A percentile compares a stretch with the other conserved stretches of the same genome.
phyloP scores from a whole-genome alignment of 2,329 filamentous ascomycete species.

The Zymoseptoria pseudotritici region DNA sequence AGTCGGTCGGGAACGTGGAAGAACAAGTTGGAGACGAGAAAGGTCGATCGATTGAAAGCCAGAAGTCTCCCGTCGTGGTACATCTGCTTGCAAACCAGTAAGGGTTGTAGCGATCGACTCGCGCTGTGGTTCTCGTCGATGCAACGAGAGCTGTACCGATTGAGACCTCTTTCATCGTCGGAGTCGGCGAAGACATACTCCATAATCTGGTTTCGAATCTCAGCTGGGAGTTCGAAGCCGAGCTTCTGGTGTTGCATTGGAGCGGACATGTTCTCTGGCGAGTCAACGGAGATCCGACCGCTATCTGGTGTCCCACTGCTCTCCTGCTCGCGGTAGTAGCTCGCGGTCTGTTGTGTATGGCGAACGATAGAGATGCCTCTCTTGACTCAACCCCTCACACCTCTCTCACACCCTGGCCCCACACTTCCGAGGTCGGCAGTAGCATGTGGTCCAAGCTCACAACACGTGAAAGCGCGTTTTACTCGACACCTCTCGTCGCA shows the following conservation, averaged over 20 bases:
- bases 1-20: conserved; percentile 24
- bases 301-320: not conserved
- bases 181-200: conserved; percentile 22
- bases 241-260: not conserved
- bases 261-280: not conserved
- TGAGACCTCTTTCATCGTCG: conserved; percentile 6
- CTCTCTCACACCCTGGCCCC: not conserved
- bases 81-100: conserved; percentile 34
- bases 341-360: not conserved
- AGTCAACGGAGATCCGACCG: not conserved
- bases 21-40: conserved; percentile 31
- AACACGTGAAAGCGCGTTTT: not conserved
- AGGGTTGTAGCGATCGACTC: conserved; percentile 24
- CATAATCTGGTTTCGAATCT: conserved; percentile 32
- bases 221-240: conserved; percentile 25
- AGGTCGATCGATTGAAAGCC: conserved; percentile 31
- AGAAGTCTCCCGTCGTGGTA: conserved; percentile 29
- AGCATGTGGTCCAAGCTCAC: not conserved
- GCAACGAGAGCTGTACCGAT: conserved; percentile 10
- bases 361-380: not conserved
- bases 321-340: not conserved
- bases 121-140: conserved; percentile 26
- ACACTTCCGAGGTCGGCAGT: not conserved
- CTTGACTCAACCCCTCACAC: not conserved
- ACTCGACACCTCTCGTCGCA: not conserved